Evolutionary conservation across 176 grass and related monocot species (phyloP).

Genomic region (Aegilops bicornis): DNA sequence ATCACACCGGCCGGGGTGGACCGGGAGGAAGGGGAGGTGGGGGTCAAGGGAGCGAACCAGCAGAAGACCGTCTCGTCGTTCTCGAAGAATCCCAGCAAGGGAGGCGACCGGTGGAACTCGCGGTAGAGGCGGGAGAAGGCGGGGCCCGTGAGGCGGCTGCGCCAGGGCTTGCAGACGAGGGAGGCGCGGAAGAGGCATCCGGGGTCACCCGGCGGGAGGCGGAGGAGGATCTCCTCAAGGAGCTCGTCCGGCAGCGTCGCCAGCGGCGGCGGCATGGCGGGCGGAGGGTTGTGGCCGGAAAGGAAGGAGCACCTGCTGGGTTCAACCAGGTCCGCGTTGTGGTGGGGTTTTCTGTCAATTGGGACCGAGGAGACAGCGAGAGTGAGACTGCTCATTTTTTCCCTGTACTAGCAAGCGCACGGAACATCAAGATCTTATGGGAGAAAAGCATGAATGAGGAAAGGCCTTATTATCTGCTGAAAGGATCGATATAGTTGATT

Average conservation of each 20-base stretch:
- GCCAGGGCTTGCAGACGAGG: not conserved
- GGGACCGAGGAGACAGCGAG: not conserved
- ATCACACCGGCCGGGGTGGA: not conserved
- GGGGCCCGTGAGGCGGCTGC: not conserved
- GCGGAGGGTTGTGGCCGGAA: not conserved
- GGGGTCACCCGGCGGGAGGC: not conserved
- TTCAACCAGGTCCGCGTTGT: not conserved
- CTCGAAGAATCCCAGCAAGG: not conserved
- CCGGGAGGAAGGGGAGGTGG: not conserved
- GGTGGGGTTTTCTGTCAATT: not conserved
- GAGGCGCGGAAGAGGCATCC: constrained; percentile 1
- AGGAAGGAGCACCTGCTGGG: not conserved
- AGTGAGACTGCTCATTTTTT: not conserved
- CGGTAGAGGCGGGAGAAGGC: not conserved
- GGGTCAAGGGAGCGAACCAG: not conserved
- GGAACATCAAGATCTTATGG: no score
- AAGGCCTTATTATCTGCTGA: no score
- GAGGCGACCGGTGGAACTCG: not conserved
- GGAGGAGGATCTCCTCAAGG: not conserved
- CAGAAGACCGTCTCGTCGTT: not conserved
- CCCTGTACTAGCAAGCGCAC: no score
- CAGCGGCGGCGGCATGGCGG: not conserved
- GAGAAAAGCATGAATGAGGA: no score
- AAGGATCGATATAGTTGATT: no score
- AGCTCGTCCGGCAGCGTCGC: not conserved